These are phyloP conservation scores for Ophiostoma perfectum DNA, from an alignment of 2,329 filamentous ascomycete species.

Conservation along the genomic window DNA sequence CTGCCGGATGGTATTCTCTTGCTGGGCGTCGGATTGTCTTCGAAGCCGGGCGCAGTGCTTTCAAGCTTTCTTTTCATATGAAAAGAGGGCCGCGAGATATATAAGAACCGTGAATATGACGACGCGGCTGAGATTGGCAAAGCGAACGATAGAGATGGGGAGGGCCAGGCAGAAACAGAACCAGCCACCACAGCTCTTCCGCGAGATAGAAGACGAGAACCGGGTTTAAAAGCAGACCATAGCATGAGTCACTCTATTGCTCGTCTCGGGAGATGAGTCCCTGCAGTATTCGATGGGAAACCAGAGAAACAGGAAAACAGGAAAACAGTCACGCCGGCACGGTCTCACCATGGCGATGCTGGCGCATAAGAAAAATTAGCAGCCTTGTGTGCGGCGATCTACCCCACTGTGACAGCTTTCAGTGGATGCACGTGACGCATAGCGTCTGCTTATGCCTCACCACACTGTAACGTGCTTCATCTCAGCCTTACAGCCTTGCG, in stretches of 20 bases:
- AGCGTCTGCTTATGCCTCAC: background rate
- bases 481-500: conserved; percentile 13
- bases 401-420: conserved; percentile 15
- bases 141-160: too few relatives aligned
- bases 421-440: conserved; percentile 16
- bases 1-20: background rate
- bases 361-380: background rate
- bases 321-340: too few relatives aligned
- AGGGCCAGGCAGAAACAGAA: background rate
- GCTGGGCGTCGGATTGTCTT: background rate
- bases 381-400: conserved; percentile 14
- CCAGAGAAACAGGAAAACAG: too few relatives aligned
- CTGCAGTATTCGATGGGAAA: background rate
- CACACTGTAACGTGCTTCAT: background rate
- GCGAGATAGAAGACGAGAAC: background rate
- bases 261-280: background rate
- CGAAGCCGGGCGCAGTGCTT: conserved; percentile 4
- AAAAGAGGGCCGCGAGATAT: background rate
- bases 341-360: too few relatives aligned
- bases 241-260: conserved; percentile 20
- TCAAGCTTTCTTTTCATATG: conserved; percentile 27
- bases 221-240: conserved; percentile 9
- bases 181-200: background rate
- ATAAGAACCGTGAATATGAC: background rate
- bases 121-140: background rate